These are phyloP conservation scores for Coriolopsis trogii DNA, from an alignment of 1,284 basidiomycete genomes.

Conservation along the genomic window DNA sequence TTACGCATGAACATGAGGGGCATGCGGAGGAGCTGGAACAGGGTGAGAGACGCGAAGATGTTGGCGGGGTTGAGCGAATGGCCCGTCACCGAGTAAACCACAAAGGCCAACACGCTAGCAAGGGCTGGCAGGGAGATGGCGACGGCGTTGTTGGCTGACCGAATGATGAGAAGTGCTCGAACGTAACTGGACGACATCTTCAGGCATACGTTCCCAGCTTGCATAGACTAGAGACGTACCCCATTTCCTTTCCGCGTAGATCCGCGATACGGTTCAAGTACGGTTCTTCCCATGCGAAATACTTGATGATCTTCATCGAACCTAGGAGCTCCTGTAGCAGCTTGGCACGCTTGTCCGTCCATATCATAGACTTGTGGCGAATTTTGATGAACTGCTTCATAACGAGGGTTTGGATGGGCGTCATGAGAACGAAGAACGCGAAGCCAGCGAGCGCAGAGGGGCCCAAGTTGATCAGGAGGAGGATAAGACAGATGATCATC, in stretches of 20 bases:
- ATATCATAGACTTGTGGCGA: slow-evolving; percentile 81
- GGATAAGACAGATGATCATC: slow-evolving; percentile 68
- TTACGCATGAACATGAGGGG: slow-evolving; percentile 78
- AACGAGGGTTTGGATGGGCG: slow-evolving; percentile 66
- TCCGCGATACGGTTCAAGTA: slow-evolving; percentile 74
- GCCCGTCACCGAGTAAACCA: slow-evolving; percentile 76
- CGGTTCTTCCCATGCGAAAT: slow-evolving; percentile 81
- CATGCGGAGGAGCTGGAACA: slow-evolving; percentile 79
- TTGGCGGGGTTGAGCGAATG: slow-evolving; percentile 69
- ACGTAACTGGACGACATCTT: slow-evolving; percentile 53
- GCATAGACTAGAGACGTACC: slow-evolving; percentile 37
- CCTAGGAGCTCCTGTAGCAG: slow-evolving; percentile 83
- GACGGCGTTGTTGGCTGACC: slow-evolving; percentile 70
- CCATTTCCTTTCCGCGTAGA: slow-evolving; percentile 77
- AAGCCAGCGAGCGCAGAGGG: slow-evolving; percentile 85
- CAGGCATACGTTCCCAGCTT: not conserved
- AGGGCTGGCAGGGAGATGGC: slow-evolving; percentile 78
- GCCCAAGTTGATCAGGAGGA: slow-evolving; percentile 75
- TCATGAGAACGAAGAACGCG: slow-evolving; percentile 73
- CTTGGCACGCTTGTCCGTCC: slow-evolving; percentile 90
- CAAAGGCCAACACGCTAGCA: slow-evolving; percentile 85
- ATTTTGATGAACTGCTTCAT: slow-evolving; percentile 79
- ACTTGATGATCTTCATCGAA: slow-evolving; percentile 90
- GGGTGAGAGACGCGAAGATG: slow-evolving; percentile 82
- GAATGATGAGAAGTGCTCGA: slow-evolving; percentile 73